Conservation (phyloP, 2,329 filamentous ascomycete genomes). For the Aspergillus piperis region DNA sequence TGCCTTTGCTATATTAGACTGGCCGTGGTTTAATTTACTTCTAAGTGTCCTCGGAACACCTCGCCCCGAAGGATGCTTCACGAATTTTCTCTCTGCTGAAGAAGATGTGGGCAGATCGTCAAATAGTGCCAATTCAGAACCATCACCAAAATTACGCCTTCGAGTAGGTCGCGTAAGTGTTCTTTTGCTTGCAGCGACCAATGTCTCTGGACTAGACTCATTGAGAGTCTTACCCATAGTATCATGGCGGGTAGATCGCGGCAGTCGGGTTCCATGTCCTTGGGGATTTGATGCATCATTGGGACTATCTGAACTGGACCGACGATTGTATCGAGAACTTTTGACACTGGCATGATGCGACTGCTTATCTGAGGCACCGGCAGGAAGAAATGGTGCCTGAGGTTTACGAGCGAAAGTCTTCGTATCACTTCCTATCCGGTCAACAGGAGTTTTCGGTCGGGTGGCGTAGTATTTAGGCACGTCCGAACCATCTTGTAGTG, state of each 20-base stretch:
- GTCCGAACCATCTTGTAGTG: conserved; percentile 37
- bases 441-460: conserved; percentile 71
- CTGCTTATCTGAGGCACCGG: conserved; percentile 70
- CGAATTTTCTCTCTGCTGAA: conserved; percentile 75
- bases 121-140: conserved; percentile 87
- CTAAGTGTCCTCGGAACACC: conserved; percentile 66
- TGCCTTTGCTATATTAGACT: conserved; percentile 32
- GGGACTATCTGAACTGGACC: conserved; percentile 77
- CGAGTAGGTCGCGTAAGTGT: conserved; percentile 73
- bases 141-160: conserved; percentile 80
- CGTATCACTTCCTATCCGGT: conserved; percentile 51
- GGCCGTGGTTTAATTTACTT: conserved; percentile 51
- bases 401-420: conserved; percentile 56
- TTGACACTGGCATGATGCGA: conserved; percentile 79
- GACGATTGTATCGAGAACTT: conserved; percentile 68
- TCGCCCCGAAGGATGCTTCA: conserved; percentile 73
- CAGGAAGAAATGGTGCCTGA: conserved; percentile 74
- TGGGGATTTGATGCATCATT: conserved; percentile 49
- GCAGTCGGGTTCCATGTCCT: conserved; percentile 44
- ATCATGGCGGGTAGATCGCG: conserved; percentile 48
- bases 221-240: conserved; percentile 49
- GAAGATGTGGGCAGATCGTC: conserved; percentile 91
- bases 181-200: conserved; percentile 62
- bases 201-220: conserved; percentile 52
- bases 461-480: conserved; percentile 32